Conservation (phyloP, 257 asterid species). For the Solanum lycopersicoides region DNA sequence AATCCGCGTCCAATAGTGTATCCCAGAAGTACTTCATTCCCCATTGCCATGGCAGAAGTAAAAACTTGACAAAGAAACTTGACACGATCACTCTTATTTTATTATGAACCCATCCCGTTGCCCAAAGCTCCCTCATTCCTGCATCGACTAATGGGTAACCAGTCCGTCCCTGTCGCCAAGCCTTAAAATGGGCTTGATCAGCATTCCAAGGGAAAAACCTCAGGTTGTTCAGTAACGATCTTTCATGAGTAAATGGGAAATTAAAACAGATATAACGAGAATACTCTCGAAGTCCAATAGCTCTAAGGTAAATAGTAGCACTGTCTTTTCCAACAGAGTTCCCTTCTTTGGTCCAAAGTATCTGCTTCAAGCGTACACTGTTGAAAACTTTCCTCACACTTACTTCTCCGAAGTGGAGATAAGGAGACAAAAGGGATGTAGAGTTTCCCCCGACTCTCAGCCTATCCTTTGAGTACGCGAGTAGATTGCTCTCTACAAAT, state of each 20-base stretch:
- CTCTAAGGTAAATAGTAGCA: conserved; percentile 43
- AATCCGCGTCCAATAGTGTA: conserved; percentile 85
- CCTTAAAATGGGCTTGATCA: conserved; percentile 55
- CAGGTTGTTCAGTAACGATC: conserved; percentile 44
- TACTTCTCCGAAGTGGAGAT: conserved; percentile 82
- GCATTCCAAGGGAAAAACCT: conserved; percentile 78
- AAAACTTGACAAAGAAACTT: conserved; percentile 75
- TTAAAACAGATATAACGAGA: conserved; percentile 90
- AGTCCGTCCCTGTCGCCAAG: conserved; percentile 89
- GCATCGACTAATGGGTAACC: conserved; percentile 94
- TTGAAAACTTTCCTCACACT: conserved; percentile 67
- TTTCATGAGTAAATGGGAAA: conserved; percentile 80
- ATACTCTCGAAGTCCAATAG: conserved; percentile 77
- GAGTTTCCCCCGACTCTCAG: conserved; percentile 54
- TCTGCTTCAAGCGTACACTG: conserved; percentile 42
- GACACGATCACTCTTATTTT: conserved; percentile 73
- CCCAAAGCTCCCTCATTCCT: conserved; percentile 98
- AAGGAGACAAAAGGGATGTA: conserved; percentile 79
- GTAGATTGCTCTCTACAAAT: conserved; percentile 51
- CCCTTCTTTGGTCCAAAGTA: conserved; percentile 55
- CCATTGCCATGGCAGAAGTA: conserved; percentile 95
- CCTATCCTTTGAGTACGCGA: conserved; percentile 58
- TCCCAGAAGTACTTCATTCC: conserved; percentile 99
- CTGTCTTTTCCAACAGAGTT: conserved; percentile 47
- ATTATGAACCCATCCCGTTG: conserved; percentile 93